Conservation (phyloP, 2,329 filamentous ascomycete species). For the Pseudogymnoascus sp. region DNA sequence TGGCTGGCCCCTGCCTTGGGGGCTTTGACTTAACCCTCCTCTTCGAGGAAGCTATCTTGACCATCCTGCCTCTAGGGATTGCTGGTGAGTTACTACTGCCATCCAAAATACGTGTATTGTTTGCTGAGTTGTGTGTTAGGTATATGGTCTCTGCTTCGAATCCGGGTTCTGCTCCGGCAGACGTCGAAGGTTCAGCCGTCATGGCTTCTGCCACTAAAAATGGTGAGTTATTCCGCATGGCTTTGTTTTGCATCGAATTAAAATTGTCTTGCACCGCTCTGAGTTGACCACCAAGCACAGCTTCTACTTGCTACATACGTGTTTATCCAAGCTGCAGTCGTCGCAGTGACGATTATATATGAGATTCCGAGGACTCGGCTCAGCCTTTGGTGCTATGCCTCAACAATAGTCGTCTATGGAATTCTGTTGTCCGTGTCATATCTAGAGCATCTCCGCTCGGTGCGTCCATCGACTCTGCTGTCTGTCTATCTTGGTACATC, state of each 20-base stretch:
- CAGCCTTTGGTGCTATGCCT: background rate
- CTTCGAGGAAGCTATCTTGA: slow-evolving; percentile 24
- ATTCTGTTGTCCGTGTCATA: slow-evolving; percentile 24
- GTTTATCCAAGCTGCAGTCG: background rate
- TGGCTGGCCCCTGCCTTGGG: background rate
- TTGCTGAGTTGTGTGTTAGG: background rate
- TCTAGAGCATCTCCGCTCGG: slow-evolving; percentile 28
- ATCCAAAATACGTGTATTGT: background rate
- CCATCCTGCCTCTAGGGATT: slow-evolving; percentile 8
- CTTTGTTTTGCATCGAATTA: background rate
- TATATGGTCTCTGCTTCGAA: background rate
- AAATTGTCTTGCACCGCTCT: background rate
- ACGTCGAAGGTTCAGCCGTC: background rate
- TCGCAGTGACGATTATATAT: background rate
- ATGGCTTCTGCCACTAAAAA: background rate
- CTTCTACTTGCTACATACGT: background rate
- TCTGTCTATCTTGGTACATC: slow-evolving; percentile 34
- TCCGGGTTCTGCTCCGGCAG: background rate
- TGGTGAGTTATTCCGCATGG: background rate
- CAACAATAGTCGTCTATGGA: background rate
- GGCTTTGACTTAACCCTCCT: slow-evolving; percentile 26
- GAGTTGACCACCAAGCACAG: background rate
- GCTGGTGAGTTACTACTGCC: background rate
- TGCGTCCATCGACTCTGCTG: slow-evolving; percentile 36
- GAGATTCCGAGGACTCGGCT: background rate